Evolutionary conservation across 176 grass and related monocot species (phyloP), one percentile per base, ranked within the genome.

Genomic region (Guadua angustifolia): DNA sequence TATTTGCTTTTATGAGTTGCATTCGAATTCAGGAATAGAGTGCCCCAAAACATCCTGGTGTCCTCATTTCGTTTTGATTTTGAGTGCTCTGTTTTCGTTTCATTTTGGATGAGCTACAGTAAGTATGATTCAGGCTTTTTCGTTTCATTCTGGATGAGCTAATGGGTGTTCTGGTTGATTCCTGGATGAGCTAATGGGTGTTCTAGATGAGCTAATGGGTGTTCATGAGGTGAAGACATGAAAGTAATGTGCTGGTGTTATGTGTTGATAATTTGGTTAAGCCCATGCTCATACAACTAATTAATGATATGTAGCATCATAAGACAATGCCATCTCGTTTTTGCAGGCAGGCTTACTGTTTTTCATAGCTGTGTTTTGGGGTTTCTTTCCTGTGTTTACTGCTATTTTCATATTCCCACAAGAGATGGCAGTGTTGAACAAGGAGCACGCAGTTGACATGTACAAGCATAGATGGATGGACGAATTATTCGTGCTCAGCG

Each of bases 301-400:
- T 73, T 45, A 21, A 66, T 77, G 58, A 33, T 43, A 15, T 21
- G 10, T 86, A 72, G 36, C 49, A 83, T 83, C 74, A 71, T 58
- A 86, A 86, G 36, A 39, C 46, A 57, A 70, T 71, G 13, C 32
- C 62, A 43, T 72, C 69, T 79, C 49, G 44, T 85, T 33, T 55
- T 71, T 86, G 83, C 89, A 99, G 96, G 96, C 93, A 68, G 96
- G 96, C 5, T 78, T 99, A 63, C 79, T 99, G 44, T 99, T 99
- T 87, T 99, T 99, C 75, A 95, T 95, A 44, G 93, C 96, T 72
- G 96, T 99, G 26, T 99, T 99, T 83, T 99, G 96, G 96, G 96
- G 96, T 50, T 99, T 99, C 91, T 99, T 99, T 85, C 96, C 96
- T 70, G 96, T 99, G 33, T 99, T 99, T 69, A 95, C 96, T 59